phyloP scores from a whole-genome alignment of 208 protist genomes.

The Leishmania aethiopica region DNA sequence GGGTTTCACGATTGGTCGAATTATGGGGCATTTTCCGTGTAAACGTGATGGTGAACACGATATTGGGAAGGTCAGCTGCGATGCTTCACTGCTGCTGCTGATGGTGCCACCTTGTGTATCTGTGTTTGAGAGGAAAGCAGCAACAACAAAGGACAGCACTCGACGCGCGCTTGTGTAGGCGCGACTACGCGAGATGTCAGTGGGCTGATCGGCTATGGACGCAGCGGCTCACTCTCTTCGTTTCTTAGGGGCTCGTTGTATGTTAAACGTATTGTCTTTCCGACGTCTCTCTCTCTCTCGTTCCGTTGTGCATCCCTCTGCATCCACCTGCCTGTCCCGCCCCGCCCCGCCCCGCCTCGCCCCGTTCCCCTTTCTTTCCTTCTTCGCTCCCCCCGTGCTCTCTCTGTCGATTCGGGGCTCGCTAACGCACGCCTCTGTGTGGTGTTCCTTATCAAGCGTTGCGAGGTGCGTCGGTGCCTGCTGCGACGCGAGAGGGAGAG shows the following conservation, averaged over 20 bases:
- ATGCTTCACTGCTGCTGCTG: neutral
- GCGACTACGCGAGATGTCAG: neutral
- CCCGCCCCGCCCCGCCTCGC: too few relatives aligned
- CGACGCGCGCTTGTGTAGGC: neutral
- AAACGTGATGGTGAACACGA: conserved; percentile 34
- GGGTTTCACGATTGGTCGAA: conserved; percentile 79
- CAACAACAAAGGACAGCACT: neutral
- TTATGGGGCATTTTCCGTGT: conserved; percentile 81
- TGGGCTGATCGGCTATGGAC: neutral
- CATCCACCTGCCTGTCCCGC: neutral
- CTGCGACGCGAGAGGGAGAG: neutral
- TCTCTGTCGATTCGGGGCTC: neutral
- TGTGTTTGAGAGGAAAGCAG: neutral
- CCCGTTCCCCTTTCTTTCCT: neutral
- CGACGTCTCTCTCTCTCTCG: neutral
- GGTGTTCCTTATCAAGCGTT: neutral
- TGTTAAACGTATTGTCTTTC: neutral
- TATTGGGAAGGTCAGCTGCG: neutral
- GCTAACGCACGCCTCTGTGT: neutral
- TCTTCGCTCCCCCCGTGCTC: neutral
- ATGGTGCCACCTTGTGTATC: neutral
- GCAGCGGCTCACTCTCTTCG: neutral
- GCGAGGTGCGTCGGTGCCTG: neutral
- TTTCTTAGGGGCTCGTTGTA: neutral
- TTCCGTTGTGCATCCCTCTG: neutral